Evolutionary conservation across 306 rosid genomes (phyloP).

Genomic region (Crotalaria pallida): DNA sequence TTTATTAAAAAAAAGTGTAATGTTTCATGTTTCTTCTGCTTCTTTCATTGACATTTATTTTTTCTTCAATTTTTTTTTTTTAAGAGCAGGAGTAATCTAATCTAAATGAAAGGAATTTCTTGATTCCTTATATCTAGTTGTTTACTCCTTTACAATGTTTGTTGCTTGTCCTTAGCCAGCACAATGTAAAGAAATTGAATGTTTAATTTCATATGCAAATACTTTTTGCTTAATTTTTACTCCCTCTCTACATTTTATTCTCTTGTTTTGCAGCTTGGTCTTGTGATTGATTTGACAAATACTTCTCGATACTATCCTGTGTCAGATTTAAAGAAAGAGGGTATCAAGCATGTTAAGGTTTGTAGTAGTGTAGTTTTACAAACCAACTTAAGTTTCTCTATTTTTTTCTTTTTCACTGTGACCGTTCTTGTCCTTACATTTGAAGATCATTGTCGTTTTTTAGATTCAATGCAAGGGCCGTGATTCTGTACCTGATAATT

Average conservation of each 20-base stretch:
- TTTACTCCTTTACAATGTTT: background rate
- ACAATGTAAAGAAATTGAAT: background rate
- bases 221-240: background rate
- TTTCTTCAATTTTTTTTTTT: background rate
- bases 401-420: conserved; percentile 9
- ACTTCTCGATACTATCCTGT: conserved; percentile 86
- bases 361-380: conserved; percentile 8
- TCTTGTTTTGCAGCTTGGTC: conserved; percentile 78
- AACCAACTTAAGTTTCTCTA: background rate
- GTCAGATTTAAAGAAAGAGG: conserved; percentile 82
- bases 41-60: background rate
- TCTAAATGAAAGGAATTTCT: background rate
- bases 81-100: conserved; percentile 11
- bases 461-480: conserved; percentile 97
- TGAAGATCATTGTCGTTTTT: conserved; percentile 29
- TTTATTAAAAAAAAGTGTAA: background rate
- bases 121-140: background rate
- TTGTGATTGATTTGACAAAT: conserved; percentile 97
- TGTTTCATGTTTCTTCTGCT: background rate
- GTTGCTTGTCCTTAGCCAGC: background rate
- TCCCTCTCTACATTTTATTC: conserved; percentile 18
- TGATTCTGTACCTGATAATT: conserved; percentile 87
- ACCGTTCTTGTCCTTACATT: conserved; percentile 17
- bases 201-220: background rate
- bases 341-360: conserved; percentile 96